Base-by-base conservation (phyloP, 108 stramenopile genomes). In the Aurantiochytrium sp. region DNA sequence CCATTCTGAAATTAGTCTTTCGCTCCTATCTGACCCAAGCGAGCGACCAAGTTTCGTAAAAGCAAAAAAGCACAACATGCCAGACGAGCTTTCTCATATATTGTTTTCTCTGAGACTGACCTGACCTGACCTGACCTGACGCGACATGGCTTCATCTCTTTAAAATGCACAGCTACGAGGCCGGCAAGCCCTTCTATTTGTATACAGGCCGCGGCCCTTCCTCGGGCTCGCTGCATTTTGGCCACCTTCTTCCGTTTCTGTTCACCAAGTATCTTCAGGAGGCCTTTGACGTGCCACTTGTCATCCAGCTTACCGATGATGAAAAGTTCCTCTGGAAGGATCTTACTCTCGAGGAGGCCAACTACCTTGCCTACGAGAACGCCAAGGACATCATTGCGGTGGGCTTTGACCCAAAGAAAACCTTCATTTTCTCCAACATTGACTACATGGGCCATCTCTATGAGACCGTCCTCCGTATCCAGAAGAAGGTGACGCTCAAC, bases 291-390 rank as follows among this genome's bases (percentile, higher is more conserved):
- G 96, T 96, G 89, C 99, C 99, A 0, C 90, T 99, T 69, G 99
- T 99, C 45, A 96, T 99, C 87, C 99, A 99, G 95, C 97, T 99
- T 93, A 99, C 99, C 12, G 99, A 99, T 90, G 99, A 99, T 90
- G 99, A 99, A 94, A 99, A 99, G 93, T 99, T 99, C 89, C 90
- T 99, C 6, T 99, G 97, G 96, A 99, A 99, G 94, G 97, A 93
- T 89, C 96, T 97, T 89, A 97, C 96, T 90, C 90, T 99, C 89
- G 94, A 96, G 76, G 90, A 97, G 91, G 97, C 94, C 92, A 94
- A 96, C 60, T 87, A 92, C 18, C 92, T 99, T 58, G 98, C 97
- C 60, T 95, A 95, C 53, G 97, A 98, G 92, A 99, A 99, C 93
- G 99, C 98, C 57, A 96, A 96, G 87, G 99, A 99, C 91, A 99